Evolutionary conservation across 345 rosid genomes (phyloP).

Genomic region (Syzygium jambos): DNA sequence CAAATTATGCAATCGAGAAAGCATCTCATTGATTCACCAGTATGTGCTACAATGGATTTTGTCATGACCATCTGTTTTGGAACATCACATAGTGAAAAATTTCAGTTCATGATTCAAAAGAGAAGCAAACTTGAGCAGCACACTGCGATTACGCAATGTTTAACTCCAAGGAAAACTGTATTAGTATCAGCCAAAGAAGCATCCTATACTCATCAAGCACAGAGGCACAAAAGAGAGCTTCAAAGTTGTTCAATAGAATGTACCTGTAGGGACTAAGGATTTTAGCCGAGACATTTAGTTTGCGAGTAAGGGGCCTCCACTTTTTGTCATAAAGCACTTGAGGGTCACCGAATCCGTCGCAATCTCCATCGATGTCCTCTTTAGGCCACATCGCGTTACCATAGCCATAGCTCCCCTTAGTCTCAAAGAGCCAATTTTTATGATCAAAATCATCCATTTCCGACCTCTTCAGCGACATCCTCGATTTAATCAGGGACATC

Average conservation of each 20-base stretch:
- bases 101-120: neutral
- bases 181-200: neutral
- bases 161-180: neutral
- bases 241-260: neutral
- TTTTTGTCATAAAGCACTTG: conserved; percentile 8
- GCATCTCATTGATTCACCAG: neutral
- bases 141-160: neutral
- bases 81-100: neutral
- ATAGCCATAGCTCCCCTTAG: conserved; percentile 19
- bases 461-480: conserved; percentile 7
- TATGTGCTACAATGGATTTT: neutral
- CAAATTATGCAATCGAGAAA: neutral
- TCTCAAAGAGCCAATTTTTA: conserved; percentile 16
- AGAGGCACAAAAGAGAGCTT: neutral
- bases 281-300: conserved; percentile 7
- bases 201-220: neutral
- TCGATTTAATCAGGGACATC: conserved; percentile 9
- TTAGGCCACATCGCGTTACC: conserved; percentile 19
- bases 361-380: conserved; percentile 1
- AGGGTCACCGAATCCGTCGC: conserved; percentile 6
- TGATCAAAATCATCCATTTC: conserved; percentile 13
- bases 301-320: conserved; percentile 24
- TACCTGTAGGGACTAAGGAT: conserved; percentile 18
- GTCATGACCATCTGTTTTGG: neutral
- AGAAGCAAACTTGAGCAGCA: neutral